These are phyloP conservation scores for Zygotorulaspora chibaensis DNA, from an alignment of 805 yeast species.

Conservation along the genomic window DNA sequence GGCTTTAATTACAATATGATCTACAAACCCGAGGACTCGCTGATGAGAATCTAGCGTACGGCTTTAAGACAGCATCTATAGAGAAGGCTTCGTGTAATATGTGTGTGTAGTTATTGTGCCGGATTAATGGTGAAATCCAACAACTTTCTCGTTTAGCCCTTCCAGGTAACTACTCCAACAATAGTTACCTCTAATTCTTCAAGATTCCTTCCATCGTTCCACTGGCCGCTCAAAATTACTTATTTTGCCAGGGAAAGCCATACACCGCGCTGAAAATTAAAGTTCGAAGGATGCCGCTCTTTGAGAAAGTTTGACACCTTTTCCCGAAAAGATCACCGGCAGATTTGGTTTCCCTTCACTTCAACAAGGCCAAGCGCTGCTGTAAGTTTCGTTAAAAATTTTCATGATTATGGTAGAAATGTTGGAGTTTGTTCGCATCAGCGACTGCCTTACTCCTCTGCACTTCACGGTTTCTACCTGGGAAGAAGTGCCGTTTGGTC, in stretches of 20 bases:
- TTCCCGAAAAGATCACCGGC: neutral
- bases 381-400: constrained; percentile 1
- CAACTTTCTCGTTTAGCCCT: constrained; percentile 4
- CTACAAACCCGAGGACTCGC: constrained; percentile 53
- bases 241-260: neutral
- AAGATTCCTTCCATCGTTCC: neutral
- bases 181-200: neutral
- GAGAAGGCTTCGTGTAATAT: no score
- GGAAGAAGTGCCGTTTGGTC: neutral
- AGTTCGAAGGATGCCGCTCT: neutral
- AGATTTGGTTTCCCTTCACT: neutral
- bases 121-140: constrained; percentile 9
- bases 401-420: neutral
- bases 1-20: constrained; percentile 65
- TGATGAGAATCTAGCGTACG: constrained; percentile 25
- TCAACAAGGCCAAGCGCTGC: no score
- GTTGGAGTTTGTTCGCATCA: constrained; percentile 1
- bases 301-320: neutral
- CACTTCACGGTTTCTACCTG: neutral
- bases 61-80: constrained; percentile 6
- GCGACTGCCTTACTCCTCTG: neutral
- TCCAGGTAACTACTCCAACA: neutral
- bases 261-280: neutral
- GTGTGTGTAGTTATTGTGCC: neutral
- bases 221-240: neutral